Conservation (phyloP, 176 grass and related monocot genomes). For the Cenchrus americanus region DNA sequence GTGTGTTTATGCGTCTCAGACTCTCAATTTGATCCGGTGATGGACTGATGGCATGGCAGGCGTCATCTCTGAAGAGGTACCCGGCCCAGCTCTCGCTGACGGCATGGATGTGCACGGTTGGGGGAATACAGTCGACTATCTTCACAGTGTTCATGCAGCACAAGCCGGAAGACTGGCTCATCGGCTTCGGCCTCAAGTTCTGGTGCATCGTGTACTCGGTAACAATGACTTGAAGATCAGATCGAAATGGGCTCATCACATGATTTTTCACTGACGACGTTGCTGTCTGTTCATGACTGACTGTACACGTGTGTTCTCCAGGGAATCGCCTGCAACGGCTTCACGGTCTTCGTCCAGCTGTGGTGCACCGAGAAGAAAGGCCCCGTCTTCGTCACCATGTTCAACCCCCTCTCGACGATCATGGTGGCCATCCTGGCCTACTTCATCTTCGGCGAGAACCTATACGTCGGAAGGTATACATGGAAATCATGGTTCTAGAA, state of each 20-base stretch:
- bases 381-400: slow-evolving; percentile 97
- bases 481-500: background rate
- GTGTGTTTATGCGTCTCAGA: background rate
- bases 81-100: slow-evolving; percentile 85
- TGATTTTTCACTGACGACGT: too few relatives aligned
- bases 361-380: slow-evolving; percentile 92
- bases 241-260: too few relatives aligned
- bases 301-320: slow-evolving; percentile 19
- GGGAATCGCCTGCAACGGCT: slow-evolving; percentile 79
- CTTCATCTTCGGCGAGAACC: slow-evolving; percentile 77
- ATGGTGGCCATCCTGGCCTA: slow-evolving; percentile 79
- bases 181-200: slow-evolving; percentile 80
- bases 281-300: too few relatives aligned
- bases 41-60: slow-evolving; percentile 35
- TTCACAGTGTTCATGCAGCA: slow-evolving; percentile 64
- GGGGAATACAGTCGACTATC: slow-evolving; percentile 65
- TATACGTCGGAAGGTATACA: slow-evolving; percentile 68
- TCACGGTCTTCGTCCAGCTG: slow-evolving; percentile 82
- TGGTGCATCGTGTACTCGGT: slow-evolving; percentile 76
- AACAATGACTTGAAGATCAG: background rate
- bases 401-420: slow-evolving; percentile 77
- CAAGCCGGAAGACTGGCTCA: slow-evolving; percentile 55
- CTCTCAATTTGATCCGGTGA: too few relatives aligned
- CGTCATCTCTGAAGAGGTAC: slow-evolving; percentile 76
- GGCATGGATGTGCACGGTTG: slow-evolving; percentile 79